These are phyloP conservation scores for Apostasia ramifera DNA, from an alignment of 106 monocot genomes.

Conservation along the genomic window DNA sequence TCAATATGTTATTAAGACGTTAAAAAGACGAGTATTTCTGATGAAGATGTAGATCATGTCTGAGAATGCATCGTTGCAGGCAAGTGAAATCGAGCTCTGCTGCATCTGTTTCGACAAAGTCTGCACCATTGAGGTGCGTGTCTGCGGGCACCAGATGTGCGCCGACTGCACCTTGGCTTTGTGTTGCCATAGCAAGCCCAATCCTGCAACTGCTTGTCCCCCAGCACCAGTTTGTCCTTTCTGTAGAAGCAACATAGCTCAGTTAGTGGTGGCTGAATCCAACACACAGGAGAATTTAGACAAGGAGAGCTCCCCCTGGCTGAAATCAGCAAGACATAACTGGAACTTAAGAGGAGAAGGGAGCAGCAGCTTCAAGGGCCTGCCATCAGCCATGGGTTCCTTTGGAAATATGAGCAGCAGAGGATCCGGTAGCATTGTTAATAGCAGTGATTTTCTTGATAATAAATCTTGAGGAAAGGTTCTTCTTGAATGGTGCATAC, in stretches of 20 bases:
- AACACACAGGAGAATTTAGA: constrained; percentile 21
- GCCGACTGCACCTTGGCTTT: neutral
- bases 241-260: constrained; percentile 45
- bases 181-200: neutral
- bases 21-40: too few relatives aligned
- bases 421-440: constrained; percentile 35
- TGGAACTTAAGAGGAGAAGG: constrained; percentile 48
- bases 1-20: too few relatives aligned
- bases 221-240: constrained; percentile 71
- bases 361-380: constrained; percentile 85
- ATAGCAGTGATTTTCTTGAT: constrained; percentile 34
- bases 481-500: too few relatives aligned
- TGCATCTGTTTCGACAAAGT: too few relatives aligned
- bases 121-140: too few relatives aligned
- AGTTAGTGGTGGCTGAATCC: neutral
- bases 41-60: neutral
- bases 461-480: constrained; percentile 8
- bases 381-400: constrained; percentile 57
- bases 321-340: constrained; percentile 27
- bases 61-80: neutral
- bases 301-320: constrained; percentile 19
- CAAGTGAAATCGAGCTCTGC: too few relatives aligned
- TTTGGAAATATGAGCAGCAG: constrained; percentile 42
- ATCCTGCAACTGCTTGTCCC: neutral
- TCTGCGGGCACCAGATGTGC: too few relatives aligned